A percentile compares a stretch with the other conserved stretches of the same genome.
phyloP scores from a whole-genome alignment of 2,329 filamentous ascomycete genomes.

The Xylaria sp. region DNA sequence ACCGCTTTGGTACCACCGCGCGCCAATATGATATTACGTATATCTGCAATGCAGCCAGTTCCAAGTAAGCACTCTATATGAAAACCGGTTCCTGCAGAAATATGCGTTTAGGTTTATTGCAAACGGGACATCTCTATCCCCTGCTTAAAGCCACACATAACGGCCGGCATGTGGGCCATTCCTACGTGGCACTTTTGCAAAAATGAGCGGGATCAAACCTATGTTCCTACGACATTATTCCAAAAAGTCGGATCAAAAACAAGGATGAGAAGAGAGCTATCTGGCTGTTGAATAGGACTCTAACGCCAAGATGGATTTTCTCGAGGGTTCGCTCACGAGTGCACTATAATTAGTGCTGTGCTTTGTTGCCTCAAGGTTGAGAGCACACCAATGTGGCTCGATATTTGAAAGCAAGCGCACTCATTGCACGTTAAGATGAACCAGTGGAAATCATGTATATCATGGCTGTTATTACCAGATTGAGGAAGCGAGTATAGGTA shows the following conservation, averaged over 20 bases:
- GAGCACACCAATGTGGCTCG: not conserved
- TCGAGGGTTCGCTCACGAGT: not conserved
- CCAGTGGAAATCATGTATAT: not conserved
- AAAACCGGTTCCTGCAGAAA: slow-evolving; percentile 15
- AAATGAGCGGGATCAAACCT: not conserved
- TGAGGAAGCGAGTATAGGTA: not conserved
- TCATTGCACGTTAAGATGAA: not conserved
- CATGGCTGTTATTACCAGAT: not conserved
- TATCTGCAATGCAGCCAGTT: slow-evolving; percentile 6
- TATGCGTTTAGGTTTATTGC: not conserved
- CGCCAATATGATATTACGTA: slow-evolving; percentile 4
- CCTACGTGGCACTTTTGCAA: not conserved
- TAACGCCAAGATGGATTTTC: not conserved
- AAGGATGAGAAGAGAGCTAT: not conserved
- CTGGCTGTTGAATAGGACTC: no score
- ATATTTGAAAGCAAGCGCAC: not conserved
- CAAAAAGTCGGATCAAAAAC: not conserved
- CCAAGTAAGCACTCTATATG: slow-evolving; percentile 11
- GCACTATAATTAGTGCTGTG: not conserved
- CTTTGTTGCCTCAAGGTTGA: not conserved
- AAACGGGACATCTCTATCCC: not conserved
- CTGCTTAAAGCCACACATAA: slow-evolving; percentile 6
- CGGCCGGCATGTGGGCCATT: not conserved
- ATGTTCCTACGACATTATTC: not conserved
- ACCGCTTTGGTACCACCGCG: not conserved